phyloP scores from a whole-genome alignment of 2,329 filamentous ascomycete genomes.

The Calonectria pseudoturangicola region DNA sequence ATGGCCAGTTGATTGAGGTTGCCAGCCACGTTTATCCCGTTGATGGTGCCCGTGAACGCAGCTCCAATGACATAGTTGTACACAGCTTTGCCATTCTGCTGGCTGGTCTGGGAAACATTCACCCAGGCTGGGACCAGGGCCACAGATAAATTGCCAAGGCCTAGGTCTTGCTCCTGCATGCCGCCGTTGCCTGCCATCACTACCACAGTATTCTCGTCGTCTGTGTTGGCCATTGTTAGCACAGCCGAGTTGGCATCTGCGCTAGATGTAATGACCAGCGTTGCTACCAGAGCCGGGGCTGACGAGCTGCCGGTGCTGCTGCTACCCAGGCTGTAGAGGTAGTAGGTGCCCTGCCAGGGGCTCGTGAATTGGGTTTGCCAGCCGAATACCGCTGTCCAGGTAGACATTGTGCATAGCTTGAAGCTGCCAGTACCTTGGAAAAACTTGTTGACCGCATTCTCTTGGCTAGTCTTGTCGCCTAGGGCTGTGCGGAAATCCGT shows the following conservation, averaged over 20 bases:
- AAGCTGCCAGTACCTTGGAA: not conserved
- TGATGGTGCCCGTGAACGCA: slow-evolving; percentile 22
- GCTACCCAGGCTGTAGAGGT: slow-evolving; percentile 8
- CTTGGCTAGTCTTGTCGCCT: not conserved
- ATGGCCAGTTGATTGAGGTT: slow-evolving; percentile 20
- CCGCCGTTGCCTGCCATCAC: slow-evolving; percentile 10
- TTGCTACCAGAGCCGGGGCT: slow-evolving; percentile 4
- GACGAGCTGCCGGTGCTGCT: not conserved
- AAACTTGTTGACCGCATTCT: not conserved
- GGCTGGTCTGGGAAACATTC: slow-evolving; percentile 18
- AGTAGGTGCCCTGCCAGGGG: slow-evolving; percentile 9
- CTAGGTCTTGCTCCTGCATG: slow-evolving; percentile 10
- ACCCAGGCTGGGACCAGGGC: not conserved
- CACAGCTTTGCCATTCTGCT: slow-evolving; percentile 10
- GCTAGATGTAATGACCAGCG: slow-evolving; percentile 4
- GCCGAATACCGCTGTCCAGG: not conserved
- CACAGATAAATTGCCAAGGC: slow-evolving; percentile 5
- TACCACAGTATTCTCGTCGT: slow-evolving; percentile 1
- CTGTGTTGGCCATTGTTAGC: not conserved
- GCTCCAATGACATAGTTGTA: slow-evolving; percentile 11
- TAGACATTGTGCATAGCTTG: not conserved
- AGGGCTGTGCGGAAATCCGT: slow-evolving; percentile 1
- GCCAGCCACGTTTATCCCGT: slow-evolving; percentile 10
- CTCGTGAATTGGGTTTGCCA: not conserved
- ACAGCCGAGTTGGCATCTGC: slow-evolving; percentile 2